A percentile compares a stretch with the other conserved stretches of the same genome.
Conservation (phyloP, 2,329 filamentous ascomycete species). For the Trichoderma hamatum region DNA sequence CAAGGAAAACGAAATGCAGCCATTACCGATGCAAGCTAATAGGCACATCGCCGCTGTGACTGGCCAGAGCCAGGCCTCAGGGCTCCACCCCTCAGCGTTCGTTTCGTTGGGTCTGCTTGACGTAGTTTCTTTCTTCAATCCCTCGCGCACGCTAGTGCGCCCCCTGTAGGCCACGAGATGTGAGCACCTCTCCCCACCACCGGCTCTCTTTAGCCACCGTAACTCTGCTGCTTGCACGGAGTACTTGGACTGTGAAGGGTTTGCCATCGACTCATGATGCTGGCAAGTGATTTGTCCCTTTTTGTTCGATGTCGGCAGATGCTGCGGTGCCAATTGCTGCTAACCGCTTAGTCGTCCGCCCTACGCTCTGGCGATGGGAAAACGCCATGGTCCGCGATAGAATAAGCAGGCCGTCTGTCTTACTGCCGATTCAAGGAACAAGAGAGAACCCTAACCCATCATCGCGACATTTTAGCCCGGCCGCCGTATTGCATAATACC, state of each 20-base stretch:
- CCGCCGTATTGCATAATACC: slow-evolving; percentile 12
- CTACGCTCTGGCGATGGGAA: neutral
- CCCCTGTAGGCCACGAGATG: slow-evolving; percentile 20
- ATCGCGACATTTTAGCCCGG: slow-evolving; percentile 23
- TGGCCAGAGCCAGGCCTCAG: neutral
- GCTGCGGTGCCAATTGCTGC: neutral
- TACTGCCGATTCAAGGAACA: neutral
- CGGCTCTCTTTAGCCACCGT: slow-evolving; percentile 8
- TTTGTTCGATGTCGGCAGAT: neutral
- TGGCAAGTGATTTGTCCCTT: neutral
- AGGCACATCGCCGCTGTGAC: slow-evolving; percentile 7
- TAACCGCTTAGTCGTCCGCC: neutral
- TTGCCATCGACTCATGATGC: neutral
- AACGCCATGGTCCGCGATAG: neutral
- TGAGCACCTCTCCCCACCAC: neutral
- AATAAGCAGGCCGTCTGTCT: neutral
- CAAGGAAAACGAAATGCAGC: neutral
- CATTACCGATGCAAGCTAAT: neutral
- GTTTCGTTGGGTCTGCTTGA: slow-evolving; percentile 8
- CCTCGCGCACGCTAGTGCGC: slow-evolving; percentile 10
- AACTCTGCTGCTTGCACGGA: neutral
- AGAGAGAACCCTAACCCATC: slow-evolving; percentile 18
- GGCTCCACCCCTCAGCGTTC: neutral
- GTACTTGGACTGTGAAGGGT: neutral
- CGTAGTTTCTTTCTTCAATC: neutral